phyloP scores from a whole-genome alignment of 2,329 filamentous ascomycete species.

The Periconia macrospinosa region DNA sequence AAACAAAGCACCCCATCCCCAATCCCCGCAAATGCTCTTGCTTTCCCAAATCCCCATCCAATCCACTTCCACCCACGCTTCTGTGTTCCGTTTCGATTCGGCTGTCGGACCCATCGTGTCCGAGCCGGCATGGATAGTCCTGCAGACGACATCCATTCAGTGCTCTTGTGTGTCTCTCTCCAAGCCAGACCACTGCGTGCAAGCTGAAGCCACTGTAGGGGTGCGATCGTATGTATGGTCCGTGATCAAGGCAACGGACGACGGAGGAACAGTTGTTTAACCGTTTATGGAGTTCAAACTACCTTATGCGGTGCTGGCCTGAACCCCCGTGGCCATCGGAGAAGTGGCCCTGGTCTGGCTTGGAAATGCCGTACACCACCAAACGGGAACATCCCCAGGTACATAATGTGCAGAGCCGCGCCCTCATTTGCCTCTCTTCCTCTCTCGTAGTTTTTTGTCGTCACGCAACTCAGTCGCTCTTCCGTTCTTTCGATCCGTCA shows the following conservation, averaged over 20 bases:
- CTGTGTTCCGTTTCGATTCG: background rate
- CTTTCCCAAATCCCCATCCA: background rate
- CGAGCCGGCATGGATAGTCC: too few relatives aligned
- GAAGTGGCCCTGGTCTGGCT: too few relatives aligned
- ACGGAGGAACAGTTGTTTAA: background rate
- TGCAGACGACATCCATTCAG: background rate
- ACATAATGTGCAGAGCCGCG: too few relatives aligned
- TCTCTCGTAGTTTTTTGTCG: background rate
- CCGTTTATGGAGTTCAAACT: background rate
- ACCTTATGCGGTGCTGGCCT: background rate
- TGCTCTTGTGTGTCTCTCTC: background rate
- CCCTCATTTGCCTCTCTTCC: background rate
- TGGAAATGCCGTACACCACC: background rate
- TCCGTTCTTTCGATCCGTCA: background rate
- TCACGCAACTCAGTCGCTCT: background rate
- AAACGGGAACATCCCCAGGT: too few relatives aligned
- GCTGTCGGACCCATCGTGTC: background rate
- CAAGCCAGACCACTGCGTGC: background rate
- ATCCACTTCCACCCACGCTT: background rate
- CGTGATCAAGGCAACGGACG: background rate
- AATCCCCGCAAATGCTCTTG: background rate
- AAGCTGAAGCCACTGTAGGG: background rate
- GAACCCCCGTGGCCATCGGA: too few relatives aligned
- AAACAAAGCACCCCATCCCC: too few relatives aligned
- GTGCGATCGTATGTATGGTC: background rate